Conservation (phyloP, 2,329 filamentous ascomycete genomes). For the Phyllosticta paracitricarpa region DNA sequence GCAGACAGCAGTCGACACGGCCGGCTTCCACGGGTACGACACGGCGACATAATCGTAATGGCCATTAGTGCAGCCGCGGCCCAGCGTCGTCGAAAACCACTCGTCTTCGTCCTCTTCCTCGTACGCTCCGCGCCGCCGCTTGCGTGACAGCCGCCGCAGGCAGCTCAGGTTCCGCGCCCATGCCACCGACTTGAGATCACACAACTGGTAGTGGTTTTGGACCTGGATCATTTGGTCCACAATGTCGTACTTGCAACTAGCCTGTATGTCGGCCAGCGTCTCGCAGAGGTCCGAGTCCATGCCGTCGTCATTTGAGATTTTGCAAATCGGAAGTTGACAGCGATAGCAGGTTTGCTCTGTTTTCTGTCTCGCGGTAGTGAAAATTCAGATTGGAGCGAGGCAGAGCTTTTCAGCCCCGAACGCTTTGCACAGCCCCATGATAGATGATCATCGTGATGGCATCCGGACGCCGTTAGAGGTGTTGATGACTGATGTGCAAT, state of each 20-base stretch:
- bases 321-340: not conserved
- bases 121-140: not conserved
- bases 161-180: conserved; percentile 4
- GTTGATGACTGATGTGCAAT: not conserved
- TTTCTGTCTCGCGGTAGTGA: too few species aligned
- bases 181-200: conserved; percentile 5
- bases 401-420: too few species aligned
- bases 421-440: too few species aligned
- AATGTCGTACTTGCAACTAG: conserved; percentile 34
- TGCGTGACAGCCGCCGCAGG: not conserved
- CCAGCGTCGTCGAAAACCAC: conserved; percentile 7
- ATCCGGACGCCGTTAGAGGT: not conserved
- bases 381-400: too few species aligned
- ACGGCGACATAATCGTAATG: conserved; percentile 3
- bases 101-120: not conserved
- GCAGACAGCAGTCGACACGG: not conserved
- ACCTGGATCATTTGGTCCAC: conserved; percentile 38
- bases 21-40: conserved; percentile 4
- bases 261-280: conserved; percentile 23
- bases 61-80: conserved; percentile 15
- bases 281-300: not conserved
- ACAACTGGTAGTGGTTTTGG: conserved; percentile 25
- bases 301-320: not conserved
- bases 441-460: too few species aligned
- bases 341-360: too few species aligned